Evolutionary conservation across 2,329 filamentous ascomycete species (phyloP).

Genomic region (Ambrosiella beaveri): DNA sequence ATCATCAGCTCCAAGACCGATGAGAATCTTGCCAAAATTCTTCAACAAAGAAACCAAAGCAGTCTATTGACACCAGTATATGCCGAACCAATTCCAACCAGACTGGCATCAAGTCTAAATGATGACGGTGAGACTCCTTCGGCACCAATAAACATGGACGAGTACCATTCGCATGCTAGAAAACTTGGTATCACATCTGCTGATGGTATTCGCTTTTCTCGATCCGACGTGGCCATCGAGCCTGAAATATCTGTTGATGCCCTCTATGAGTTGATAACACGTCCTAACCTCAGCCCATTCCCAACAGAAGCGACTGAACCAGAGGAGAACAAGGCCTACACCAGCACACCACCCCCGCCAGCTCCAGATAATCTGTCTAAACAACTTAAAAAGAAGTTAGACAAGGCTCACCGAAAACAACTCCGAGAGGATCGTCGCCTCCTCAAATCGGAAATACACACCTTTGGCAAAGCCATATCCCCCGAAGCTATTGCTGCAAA

Average conservation of each 20-base stretch:
- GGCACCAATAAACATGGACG: neutral
- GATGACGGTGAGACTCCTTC: neutral
- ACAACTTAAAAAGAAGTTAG: neutral
- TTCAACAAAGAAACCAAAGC: neutral
- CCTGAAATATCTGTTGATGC: conserved; percentile 1
- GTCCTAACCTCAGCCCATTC: neutral
- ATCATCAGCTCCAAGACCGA: conserved; percentile 2
- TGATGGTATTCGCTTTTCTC: conserved; percentile 5
- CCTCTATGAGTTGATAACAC: conserved; percentile 5
- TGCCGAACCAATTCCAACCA: too few species aligned
- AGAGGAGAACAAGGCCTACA: neutral
- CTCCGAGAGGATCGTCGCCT: neutral
- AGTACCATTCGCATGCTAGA: neutral
- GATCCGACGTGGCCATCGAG: conserved; percentile 3
- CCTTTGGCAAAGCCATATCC: conserved; percentile 8
- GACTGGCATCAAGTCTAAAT: neutral
- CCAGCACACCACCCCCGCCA: neutral
- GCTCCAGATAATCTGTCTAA: neutral
- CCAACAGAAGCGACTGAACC: neutral
- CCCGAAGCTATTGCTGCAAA: conserved; percentile 4
- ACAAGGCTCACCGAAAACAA: conserved; percentile 5
- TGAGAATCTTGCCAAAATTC: neutral
- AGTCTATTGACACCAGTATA: neutral
- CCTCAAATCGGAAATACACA: conserved; percentile 2
- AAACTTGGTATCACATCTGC: conserved; percentile 3